These are phyloP conservation scores for Pyrenochaeta sp. DNA, from an alignment of 2,329 filamentous ascomycete species.

Conservation along the genomic window DNA sequence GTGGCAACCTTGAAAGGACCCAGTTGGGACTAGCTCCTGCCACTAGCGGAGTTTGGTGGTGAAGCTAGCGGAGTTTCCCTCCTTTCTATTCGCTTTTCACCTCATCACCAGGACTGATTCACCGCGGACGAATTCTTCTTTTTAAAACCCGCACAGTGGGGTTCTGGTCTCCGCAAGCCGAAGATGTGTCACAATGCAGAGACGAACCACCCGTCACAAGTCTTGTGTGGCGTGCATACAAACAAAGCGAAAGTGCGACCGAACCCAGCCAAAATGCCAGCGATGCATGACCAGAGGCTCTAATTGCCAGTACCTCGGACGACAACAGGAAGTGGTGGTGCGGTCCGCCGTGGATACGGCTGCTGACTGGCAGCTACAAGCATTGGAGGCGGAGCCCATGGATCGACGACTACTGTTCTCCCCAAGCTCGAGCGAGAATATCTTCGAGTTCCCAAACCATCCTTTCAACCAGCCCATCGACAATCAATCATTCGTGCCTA, in stretches of 20 bases:
- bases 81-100: neutral
- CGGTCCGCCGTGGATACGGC: neutral
- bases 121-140: neutral
- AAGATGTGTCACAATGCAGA: conserved; percentile 5
- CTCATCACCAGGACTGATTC: neutral
- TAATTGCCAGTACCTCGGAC: conserved; percentile 16
- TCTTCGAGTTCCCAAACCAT: conserved; percentile 17
- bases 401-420: neutral
- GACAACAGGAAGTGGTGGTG: neutral
- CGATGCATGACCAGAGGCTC: conserved; percentile 17
- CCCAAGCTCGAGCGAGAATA: conserved; percentile 2
- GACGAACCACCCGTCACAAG: conserved; percentile 14
- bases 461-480: conserved; percentile 13
- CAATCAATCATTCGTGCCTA: neutral
- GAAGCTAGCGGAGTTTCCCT: neutral
- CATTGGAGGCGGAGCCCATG: neutral
- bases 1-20: neutral
- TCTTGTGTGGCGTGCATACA: conserved; percentile 22
- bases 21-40: neutral
- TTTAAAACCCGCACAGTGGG: neutral
- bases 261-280: conserved; percentile 15
- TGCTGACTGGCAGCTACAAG: conserved; percentile 2
- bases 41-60: neutral
- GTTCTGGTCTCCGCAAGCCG: no score
- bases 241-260: conserved; percentile 23